Evolutionary conservation across 1,284 basidiomycete genomes (phyloP), one percentile per base, ranked within the genome.

Genomic region (Irpex lacteus): DNA sequence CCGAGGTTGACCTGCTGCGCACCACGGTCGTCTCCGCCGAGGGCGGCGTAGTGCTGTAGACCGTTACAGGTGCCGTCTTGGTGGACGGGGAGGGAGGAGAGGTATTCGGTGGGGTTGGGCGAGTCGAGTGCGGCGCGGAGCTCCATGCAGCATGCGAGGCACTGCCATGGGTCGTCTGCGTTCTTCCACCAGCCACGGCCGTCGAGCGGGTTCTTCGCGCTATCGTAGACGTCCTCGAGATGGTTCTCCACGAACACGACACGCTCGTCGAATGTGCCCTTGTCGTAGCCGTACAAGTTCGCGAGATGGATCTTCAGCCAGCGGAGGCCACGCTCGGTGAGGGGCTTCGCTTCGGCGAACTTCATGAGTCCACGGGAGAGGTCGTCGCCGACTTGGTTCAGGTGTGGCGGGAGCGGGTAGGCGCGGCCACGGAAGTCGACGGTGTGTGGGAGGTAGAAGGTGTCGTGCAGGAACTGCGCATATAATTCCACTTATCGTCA

Each of bases 1-100:
- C 89, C 87, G 53, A 99, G 80, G 75, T 99, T 99, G 71, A 99
- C 97, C 72, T 98, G 96, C 69, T 85, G 83, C 3, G 97, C 97
- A 65, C 97, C 98, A 37, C 86, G 84, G 34, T 86, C 81, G 72
- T 99, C 98, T 32, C 97, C 98, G 62, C 98, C 97, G 2, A 99
- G 86, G 0, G 97, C 97, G 9, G 98, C 98, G 72, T 99, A 99
- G 76, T 99, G 97, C 79, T 99, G 97, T 70, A 99, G 82, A 56
- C 98, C 97, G 74, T 99, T 99, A 73, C 98, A 99, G 0, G 98
- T 98, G 1, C 97, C 98, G 72, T 99, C 98, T 78, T 99, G 98
- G 75, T 99, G 98, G 5, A 98, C 87, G 0, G 98, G 98, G 15
- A 98, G 82, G n/a, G 81, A 77, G 2, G 90, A 95, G 69, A 85